These are phyloP conservation scores for Emiliania huxleyi DNA, from an alignment of 78 protist species.

Conservation along the genomic window DNA sequence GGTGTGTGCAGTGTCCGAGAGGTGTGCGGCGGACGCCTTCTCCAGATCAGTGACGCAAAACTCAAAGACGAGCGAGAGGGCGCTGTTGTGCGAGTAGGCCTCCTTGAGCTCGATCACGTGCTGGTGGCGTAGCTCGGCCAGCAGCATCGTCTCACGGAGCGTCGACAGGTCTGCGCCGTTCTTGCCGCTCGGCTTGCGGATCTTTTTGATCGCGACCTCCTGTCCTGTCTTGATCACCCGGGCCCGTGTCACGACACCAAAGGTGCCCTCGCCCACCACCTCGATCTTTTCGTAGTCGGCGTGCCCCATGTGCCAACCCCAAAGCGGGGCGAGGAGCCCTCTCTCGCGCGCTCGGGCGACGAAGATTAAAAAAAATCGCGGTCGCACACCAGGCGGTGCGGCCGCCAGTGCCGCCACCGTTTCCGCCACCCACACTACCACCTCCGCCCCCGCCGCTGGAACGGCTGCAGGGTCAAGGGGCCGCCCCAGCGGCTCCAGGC, in stretches of 20 bases:
- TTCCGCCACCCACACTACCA: no score
- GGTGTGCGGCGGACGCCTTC: not conserved
- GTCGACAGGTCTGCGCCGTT: constrained; percentile 84
- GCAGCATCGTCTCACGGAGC: not conserved
- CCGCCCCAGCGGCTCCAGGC: no score
- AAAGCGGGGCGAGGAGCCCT: no score
- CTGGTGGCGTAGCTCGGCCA: not conserved
- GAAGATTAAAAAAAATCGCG: no score
- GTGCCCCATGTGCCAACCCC: no score
- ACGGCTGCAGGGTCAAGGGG: no score
- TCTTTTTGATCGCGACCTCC: constrained; percentile 93
- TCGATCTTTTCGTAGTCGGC: not conserved
- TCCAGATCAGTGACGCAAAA: constrained; percentile 26
- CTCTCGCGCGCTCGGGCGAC: no score
- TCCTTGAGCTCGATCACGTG: constrained; percentile 18
- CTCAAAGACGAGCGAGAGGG: not conserved
- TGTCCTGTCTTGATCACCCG: constrained; percentile 66
- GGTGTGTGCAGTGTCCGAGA: no score
- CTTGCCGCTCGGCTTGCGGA: constrained; percentile 79
- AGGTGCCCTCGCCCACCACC: constrained; percentile 98
- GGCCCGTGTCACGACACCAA: constrained; percentile 97
- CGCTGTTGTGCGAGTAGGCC: not conserved
- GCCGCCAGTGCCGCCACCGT: no score
- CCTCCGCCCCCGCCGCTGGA: no score
- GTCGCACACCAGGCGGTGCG: no score